Evolutionary conservation across 805 yeast genomes (phyloP), one percentile per base, ranked within the genome.

Genomic region (Myxozyma mucilagina): DNA sequence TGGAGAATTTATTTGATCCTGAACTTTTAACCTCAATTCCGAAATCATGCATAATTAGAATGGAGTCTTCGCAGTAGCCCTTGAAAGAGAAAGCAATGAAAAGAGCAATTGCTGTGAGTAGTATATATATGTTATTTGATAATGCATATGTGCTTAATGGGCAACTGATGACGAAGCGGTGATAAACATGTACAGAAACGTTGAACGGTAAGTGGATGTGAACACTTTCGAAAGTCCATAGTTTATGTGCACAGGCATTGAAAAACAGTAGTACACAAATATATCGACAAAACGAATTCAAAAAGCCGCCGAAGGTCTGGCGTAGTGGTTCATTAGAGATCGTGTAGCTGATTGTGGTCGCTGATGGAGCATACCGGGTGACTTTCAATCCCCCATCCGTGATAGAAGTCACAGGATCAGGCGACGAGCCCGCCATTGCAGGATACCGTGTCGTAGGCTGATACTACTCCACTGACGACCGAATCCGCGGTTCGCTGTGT

Each of bases 21-120:
- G 88, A 56, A 78, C 64, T 66, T 14, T 77, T 67, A 1, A 73
- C 20, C 47, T 71, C 67, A 39, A 63, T 57, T 1, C 66, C 66
- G 53, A 73, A 75, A 31, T 73, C 78, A 13, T 59, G 53, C 14
- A 71, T 60, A 1, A 61, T 61, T 1, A 76, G 63, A 0, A 69
- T 49, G 2, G 67, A 63, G 48, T 75, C 77, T 18, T 67, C 63
- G 48, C 47, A 47, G 42, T 38, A 48, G 1, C 38, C 41, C 35
- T 65, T 51, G 41, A 38, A 29, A 32, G 53, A n/a, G 34, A 56
- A 52, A 16, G 57, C 20, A 7, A 53, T 3, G n/a, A 45, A 16
- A 5, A 48, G 16, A 16, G 54, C 16, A n/a, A 50, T 1, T 9
- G 49, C 47, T 18, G 59, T 41, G 20, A 47, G 13, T 9, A 47